A percentile compares a stretch with the other conserved stretches of the same genome.
Evolutionary conservation across 2,329 filamentous ascomycete species (phyloP).

Genomic region (Diaporthe amygdali): DNA sequence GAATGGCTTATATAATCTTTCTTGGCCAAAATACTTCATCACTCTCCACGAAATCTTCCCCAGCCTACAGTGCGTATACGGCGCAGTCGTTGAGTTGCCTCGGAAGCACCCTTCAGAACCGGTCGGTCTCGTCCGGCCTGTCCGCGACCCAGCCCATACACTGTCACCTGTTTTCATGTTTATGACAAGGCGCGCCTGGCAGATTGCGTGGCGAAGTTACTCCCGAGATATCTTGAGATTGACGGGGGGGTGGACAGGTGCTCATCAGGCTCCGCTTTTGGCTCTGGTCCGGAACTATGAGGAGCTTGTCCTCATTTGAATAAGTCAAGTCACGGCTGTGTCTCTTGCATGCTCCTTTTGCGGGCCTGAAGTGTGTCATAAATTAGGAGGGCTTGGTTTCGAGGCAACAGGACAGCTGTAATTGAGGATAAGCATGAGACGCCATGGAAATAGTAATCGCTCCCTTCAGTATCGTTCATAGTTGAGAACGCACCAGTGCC

Average conservation of each 20-base stretch:
- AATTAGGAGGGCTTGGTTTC: not conserved
- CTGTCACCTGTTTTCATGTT: too few relatives aligned
- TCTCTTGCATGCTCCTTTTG: too few relatives aligned
- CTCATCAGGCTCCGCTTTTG: too few relatives aligned
- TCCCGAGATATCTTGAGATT: too few relatives aligned
- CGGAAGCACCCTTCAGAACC: not conserved
- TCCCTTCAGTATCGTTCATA: not conserved
- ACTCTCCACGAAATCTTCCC: not conserved
- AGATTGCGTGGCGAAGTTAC: accelerated
- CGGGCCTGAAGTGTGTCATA: too few relatives aligned
- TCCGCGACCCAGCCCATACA: not conserved
- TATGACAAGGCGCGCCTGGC: not conserved
- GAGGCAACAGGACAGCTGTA: not conserved
- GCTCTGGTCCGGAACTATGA: too few relatives aligned
- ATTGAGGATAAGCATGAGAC: not conserved
- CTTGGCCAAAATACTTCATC: too few relatives aligned
- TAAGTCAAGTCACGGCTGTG: not conserved
- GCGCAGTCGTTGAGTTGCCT: not conserved
- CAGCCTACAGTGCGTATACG: not conserved
- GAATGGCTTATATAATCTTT: too few relatives aligned
- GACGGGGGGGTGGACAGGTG: too few relatives aligned
- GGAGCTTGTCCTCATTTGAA: not conserved
- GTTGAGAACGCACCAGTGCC: not conserved
- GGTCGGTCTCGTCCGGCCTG: not conserved
- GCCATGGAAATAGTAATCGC: too few relatives aligned